A percentile compares a stretch with the other conserved stretches of the same genome.
phyloP scores from a whole-genome alignment of 257 asterid genomes.

The Fraxinus quadrangulata region DNA sequence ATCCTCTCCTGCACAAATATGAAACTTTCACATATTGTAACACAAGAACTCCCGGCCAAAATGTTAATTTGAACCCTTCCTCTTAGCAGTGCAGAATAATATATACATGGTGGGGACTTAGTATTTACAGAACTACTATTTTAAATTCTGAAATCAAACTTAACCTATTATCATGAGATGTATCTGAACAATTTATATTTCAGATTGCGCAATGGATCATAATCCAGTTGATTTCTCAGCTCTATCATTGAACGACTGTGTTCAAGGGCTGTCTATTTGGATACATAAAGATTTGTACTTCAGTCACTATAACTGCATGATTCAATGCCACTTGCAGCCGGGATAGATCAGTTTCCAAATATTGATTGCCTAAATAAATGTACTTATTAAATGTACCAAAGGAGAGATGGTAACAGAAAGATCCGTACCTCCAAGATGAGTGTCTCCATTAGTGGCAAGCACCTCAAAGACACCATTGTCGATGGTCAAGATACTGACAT shows the following conservation, averaged over 20 bases:
- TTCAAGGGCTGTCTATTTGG: background rate
- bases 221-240: background rate
- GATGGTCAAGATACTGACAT: slow-evolving; percentile 90
- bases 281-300: background rate
- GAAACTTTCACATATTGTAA: background rate
- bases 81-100: background rate
- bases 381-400: background rate
- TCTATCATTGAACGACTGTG: background rate
- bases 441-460: slow-evolving; percentile 95
- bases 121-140: background rate
- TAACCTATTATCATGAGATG: background rate
- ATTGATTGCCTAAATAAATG: background rate
- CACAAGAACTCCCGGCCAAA: background rate
- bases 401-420: background rate
- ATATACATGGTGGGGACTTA: background rate
- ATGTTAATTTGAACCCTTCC: background rate
- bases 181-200: too few species aligned
- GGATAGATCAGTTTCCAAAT: too few species aligned
- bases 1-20: slow-evolving; percentile 72
- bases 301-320: background rate
- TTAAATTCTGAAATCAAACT: background rate
- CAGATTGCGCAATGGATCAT: background rate
- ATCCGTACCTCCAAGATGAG: slow-evolving; percentile 91
- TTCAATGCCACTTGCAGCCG: background rate
- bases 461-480: slow-evolving; percentile 97